Evolutionary conservation across 768 basidiomycete genomes (phyloP), one percentile per base, ranked within the genome.

Genomic region (Pleurotus eryngii): DNA sequence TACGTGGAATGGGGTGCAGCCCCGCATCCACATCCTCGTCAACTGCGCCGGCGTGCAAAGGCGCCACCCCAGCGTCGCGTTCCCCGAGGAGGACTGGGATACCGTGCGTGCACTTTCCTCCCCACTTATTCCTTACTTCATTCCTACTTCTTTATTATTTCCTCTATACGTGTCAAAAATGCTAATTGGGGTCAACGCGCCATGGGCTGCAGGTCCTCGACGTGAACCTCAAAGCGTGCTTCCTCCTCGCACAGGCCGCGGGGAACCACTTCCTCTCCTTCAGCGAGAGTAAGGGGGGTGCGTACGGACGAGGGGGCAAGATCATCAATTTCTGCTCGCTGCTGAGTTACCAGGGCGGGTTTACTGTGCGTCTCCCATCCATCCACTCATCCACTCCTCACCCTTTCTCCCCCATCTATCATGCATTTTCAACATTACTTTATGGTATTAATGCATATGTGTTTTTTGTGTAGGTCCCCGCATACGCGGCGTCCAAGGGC

Each of bases 401-500:
- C 20, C 20, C 2, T 20, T 20, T 20, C 20, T 1, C 20, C 20
- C 20, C 20, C 20, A 20, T 20, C 20, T 20, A 20, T 1, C 20
- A 20, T 20, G 20, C 20, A 20, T 20, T 20, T 20, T 20, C 20
- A 20, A 30, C 27, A 43, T 14, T 1, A 8, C 1, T 43, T 9
- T 43, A 15, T 18, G 40, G 40, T 15, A 86, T 89, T 68, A 87
- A 87, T 68, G n/a, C n/a, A n/a, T n/a, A n/a, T n/a, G 78, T 87
- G 81, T 53, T 77, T 74, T 27, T 78, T 74, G 60, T 74, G 83
- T 24, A 53, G 50, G 50, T 96, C 40, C 92, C 94, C 17, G 95
- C 95, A 9, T 96, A 96, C 66, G 91, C 94, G 2, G 85, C 95
- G 3, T 90, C 95, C 7, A 96, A 95, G 69, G 92, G 92, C 56